Conservation (phyloP, 2,329 filamentous ascomycete species). For the Mollisiaceae sp. region DNA sequence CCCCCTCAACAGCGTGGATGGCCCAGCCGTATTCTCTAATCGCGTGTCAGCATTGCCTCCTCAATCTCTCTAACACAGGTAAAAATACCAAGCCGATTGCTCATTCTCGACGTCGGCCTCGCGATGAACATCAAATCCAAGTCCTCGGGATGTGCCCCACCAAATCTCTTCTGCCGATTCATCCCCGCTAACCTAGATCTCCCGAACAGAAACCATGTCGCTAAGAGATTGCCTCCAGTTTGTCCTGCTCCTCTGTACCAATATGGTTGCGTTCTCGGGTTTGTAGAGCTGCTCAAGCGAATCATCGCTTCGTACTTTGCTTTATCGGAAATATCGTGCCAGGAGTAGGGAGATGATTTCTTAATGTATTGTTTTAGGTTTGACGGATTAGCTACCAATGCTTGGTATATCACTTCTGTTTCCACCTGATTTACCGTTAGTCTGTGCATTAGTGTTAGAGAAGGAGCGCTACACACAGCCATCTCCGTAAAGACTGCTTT, state of each 20-base stretch:
- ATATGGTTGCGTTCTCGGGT: conserved; percentile 1
- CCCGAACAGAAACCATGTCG: conserved; percentile 2
- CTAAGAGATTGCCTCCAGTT: neutral
- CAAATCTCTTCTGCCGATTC: neutral
- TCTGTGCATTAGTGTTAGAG: neutral
- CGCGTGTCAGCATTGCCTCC: neutral
- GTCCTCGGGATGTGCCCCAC: conserved; percentile 2
- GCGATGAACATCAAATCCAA: conserved; percentile 1
- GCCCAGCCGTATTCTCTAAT: neutral
- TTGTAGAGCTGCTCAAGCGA: neutral
- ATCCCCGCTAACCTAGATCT: conserved; percentile 4
- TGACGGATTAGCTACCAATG: neutral
- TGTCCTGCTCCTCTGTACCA: neutral
- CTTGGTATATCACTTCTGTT: conserved; percentile 1
- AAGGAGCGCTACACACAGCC: neutral
- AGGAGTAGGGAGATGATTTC: neutral
- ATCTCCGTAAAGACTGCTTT: neutral
- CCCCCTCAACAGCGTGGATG: neutral
- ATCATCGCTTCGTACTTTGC: conserved; percentile 3
- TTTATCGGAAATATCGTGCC: conserved; percentile 3
- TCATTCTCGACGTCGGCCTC: neutral
- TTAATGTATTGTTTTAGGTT: conserved; percentile 7
- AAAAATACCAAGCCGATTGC: neutral
- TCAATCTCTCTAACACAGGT: neutral
- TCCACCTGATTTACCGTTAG: neutral